A percentile compares a stretch with the other conserved stretches of the same genome.
Evolutionary conservation across 2,329 filamentous ascomycete genomes (phyloP).

Genomic region (Talaromyces sp.): DNA sequence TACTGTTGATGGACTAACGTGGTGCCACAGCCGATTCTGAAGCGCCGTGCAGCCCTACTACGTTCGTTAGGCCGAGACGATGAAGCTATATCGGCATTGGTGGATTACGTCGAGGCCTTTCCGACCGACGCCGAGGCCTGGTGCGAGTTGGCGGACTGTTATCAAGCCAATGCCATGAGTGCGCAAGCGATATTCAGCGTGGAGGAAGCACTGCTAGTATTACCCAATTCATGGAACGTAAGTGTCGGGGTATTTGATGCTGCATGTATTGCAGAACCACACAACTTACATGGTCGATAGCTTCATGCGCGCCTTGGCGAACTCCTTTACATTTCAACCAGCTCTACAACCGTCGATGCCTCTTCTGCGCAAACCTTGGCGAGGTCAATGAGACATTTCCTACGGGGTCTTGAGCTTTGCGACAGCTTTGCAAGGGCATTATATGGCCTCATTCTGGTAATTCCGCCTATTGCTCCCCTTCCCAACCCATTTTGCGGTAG

Average conservation of each 20-base stretch:
- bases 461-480: conserved; percentile 18
- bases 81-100: conserved; percentile 71
- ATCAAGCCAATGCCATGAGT: conserved; percentile 71
- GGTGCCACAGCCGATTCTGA: conserved; percentile 64
- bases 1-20: not conserved
- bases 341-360: conserved; percentile 30
- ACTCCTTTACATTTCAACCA: conserved; percentile 63
- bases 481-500: not conserved
- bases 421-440: conserved; percentile 88
- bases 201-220: conserved; percentile 82
- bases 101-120: conserved; percentile 70
- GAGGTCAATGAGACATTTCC: conserved; percentile 78
- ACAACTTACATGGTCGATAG: conserved; percentile 36
- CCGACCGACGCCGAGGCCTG: conserved; percentile 91
- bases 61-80: conserved; percentile 62
- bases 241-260: conserved; percentile 26
- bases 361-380: conserved; percentile 49
- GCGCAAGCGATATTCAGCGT: conserved; percentile 80
- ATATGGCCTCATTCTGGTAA: conserved; percentile 79
- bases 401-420: conserved; percentile 86
- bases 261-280: not conserved
- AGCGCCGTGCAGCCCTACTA: conserved; percentile 75
- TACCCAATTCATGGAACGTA: conserved; percentile 94
- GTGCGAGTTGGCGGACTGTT: conserved; percentile 85
- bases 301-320: conserved; percentile 85